A percentile compares a stretch with the other conserved stretches of the same genome.
phyloP scores from a whole-genome alignment of 75 land plant genomes.

The Picea sitchensis region DNA sequence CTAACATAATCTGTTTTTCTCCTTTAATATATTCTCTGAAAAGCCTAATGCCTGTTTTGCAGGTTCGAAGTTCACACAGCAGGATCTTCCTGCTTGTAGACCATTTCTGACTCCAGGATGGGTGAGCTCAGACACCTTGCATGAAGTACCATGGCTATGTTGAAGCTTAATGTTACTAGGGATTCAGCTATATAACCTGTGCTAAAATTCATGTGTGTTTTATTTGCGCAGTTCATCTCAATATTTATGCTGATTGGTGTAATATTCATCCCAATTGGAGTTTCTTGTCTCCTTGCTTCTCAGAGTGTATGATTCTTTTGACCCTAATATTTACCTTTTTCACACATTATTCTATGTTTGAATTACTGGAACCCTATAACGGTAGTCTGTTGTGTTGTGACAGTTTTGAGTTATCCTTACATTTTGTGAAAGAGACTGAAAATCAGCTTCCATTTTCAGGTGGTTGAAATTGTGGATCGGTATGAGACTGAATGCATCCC shows the following conservation, averaged over 20 bases:
- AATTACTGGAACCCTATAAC: too few species aligned
- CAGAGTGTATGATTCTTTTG: constrained; percentile 23
- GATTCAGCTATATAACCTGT: too few species aligned
- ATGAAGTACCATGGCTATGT: background rate
- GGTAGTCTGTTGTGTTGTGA: background rate
- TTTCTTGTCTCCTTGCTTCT: constrained; percentile 71
- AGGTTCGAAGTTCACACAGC: constrained; percentile 82
- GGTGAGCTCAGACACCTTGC: constrained; percentile 28
- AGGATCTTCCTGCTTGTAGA: constrained; percentile 90
- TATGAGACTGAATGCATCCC: constrained; percentile 33
- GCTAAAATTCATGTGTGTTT: background rate
- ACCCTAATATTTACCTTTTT: too few species aligned
- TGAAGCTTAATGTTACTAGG: background rate
- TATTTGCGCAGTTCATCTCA: constrained; percentile 55
- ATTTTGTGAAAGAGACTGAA: constrained; percentile 4
- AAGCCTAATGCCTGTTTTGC: background rate
- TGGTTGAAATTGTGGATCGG: constrained; percentile 67
- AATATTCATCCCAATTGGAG: constrained; percentile 85
- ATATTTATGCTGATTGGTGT: constrained; percentile 58
- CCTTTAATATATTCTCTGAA: background rate
- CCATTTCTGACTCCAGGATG: constrained; percentile 78
- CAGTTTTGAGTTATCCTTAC: background rate
- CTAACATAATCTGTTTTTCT: background rate
- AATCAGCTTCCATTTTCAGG: constrained; percentile 21
- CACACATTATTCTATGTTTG: too few species aligned